Percentiles rank a stretch among this genome's conserved stretches.
Conservation (phyloP, 73 alveolate species). For the Loxodes magnus region DNA sequence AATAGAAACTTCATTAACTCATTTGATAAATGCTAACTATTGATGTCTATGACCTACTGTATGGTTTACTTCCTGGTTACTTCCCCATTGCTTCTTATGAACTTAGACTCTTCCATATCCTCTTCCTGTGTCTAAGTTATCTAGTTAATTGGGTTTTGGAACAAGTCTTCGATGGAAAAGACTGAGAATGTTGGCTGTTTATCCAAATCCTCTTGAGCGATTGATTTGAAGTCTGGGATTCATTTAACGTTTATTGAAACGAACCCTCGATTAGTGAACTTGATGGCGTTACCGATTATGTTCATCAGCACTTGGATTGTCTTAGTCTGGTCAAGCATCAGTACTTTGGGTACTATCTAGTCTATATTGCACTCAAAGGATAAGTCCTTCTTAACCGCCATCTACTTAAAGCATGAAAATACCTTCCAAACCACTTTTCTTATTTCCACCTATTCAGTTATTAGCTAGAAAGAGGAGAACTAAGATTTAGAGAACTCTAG, state of each 20-base stretch:
- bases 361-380: constrained; percentile 8
- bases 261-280: constrained; percentile 27
- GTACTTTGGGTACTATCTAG: constrained; percentile 3
- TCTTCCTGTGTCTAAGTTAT: background rate
- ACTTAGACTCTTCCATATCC: background rate
- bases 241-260: constrained; percentile 11
- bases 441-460: background rate
- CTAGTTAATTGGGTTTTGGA: too few relatives aligned
- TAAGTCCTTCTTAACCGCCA: constrained; percentile 8
- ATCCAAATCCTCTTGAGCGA: too few relatives aligned
- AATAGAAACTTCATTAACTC: background rate
- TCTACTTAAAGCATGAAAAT: background rate
- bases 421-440: constrained; percentile 2
- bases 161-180: too few relatives aligned
- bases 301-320: constrained; percentile 29
- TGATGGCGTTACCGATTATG: constrained; percentile 32
- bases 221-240: background rate
- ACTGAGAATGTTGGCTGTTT: too few relatives aligned
- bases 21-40: background rate
- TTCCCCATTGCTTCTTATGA: background rate
- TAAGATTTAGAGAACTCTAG: constrained; percentile 27
- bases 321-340: constrained; percentile 12
- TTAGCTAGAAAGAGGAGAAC: constrained; percentile 11
- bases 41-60: background rate
- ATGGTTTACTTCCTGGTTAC: background rate